A percentile compares a stretch with the other conserved stretches of the same genome.
These are phyloP conservation scores for Eimeria nieschulzi DNA, from an alignment of 169 alveolate genomes.

Conservation along the genomic window DNA sequence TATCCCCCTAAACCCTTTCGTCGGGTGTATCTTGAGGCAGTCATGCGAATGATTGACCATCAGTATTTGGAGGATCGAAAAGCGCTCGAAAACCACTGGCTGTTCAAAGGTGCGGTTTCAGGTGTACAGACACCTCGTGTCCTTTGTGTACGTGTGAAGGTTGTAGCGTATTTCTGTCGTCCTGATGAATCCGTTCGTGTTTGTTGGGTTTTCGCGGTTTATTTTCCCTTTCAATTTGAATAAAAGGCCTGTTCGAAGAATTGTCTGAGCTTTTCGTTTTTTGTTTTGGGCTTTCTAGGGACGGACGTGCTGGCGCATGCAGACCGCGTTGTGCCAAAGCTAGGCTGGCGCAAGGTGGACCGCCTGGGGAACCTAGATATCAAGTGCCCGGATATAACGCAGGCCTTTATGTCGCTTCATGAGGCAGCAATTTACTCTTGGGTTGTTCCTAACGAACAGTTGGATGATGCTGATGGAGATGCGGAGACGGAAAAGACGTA, in stretches of 20 bases:
- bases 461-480: background rate
- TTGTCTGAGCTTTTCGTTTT: background rate
- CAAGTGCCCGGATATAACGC: slow-evolving; percentile 46
- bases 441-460: slow-evolving; percentile 25
- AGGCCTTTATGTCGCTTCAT: slow-evolving; percentile 44
- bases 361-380: slow-evolving; percentile 28
- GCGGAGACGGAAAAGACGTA: background rate
- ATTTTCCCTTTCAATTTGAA: background rate
- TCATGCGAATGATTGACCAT: slow-evolving; percentile 88
- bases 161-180: background rate
- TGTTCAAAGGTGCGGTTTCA: slow-evolving; percentile 78
- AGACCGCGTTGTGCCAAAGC: slow-evolving; percentile 82
- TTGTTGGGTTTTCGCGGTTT: background rate
- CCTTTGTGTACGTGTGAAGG: background rate
- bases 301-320: slow-evolving; percentile 84
- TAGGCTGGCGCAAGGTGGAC: slow-evolving; percentile 75
- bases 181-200: background rate
- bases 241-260: background rate
- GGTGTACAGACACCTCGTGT: background rate
- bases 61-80: slow-evolving; percentile 81
- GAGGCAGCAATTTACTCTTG: slow-evolving; percentile 48
- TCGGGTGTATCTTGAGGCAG: slow-evolving; percentile 87
- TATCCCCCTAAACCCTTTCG: slow-evolving; percentile 90
- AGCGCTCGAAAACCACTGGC: slow-evolving; percentile 86
- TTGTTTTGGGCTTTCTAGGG: slow-evolving; percentile 9